Base-by-base conservation (phyloP, 331 rosid genomes). In the Acacia pycnantha region DNA sequence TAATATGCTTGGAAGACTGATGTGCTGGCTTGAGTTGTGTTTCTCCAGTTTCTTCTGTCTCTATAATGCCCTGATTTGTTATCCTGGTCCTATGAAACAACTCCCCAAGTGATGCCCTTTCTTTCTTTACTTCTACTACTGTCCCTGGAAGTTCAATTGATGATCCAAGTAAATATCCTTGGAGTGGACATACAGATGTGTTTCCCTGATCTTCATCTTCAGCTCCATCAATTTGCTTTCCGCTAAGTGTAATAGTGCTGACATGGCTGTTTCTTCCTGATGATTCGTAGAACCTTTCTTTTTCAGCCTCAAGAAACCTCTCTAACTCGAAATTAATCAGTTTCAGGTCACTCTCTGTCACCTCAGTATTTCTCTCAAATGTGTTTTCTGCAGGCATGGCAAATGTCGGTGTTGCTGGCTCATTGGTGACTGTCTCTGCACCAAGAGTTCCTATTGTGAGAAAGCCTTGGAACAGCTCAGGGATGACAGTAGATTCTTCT, bases 361-460 rank as follows among this genome's bases (percentile, higher is more conserved):
- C 89, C 78, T 85, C 89, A 76, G 79, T 71, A 83, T 81, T 85
- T 79, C 58, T 58, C 54, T 77, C 87, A 27, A 86, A 79, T 76
- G 82, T 66, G 86, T 90, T 85, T 84, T 90, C 94, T 21, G 22
- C 77, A 83, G 97, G 89, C 69, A 85, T 77, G 77, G 92, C 68
- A 79, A 95, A 95, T 72, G 98, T 91, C 61, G 99, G 99, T 8
- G 97, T 93, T 82, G 78, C 91, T 16, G 95, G 95, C 59, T 85
- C 95, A 81, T 80, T 84, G 71, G 79, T 73, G 86, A 77, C 50
- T 24, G 94, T 80, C 77, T 90, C 97, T 59, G 86, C 84, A 47
- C 97, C 97, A 44, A 95, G 90, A 59, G 99, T 95, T 85, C 99
- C 99, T 82, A 95, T 92, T 40, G 94, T 92, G 79, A 93, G 94